Percentiles rank a stretch among this genome's conserved stretches.
Conservation (phyloP, 768 basidiomycete genomes). For the Russula vinacea region DNA sequence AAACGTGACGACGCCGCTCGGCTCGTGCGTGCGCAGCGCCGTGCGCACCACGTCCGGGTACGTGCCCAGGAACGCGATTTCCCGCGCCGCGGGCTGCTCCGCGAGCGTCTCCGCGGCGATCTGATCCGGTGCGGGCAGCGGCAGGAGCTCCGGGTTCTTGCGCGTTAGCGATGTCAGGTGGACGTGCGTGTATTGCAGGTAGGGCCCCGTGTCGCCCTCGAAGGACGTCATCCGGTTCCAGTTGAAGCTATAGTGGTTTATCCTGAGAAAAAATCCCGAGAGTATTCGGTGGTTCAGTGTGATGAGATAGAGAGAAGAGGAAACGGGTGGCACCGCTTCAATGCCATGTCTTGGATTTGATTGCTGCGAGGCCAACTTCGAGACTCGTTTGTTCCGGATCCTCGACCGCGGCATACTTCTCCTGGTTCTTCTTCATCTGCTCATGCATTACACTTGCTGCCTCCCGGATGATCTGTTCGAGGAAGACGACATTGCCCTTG, state of each 20-base stretch:
- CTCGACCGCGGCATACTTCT: conserved; percentile 84
- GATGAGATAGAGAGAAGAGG: background rate
- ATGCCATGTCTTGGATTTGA: conserved; percentile 97
- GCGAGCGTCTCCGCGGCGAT: conserved; percentile 67
- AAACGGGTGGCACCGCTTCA: conserved; percentile 65
- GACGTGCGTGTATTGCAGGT: conserved; percentile 96
- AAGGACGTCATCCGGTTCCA: conserved; percentile 94
- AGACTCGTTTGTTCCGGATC: conserved; percentile 75
- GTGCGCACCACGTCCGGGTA: conserved; percentile 91
- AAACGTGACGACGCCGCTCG: conserved; percentile 88
- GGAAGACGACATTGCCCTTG: conserved; percentile 91
- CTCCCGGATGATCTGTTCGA: conserved; percentile 89
- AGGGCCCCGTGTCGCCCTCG: conserved; percentile 93
- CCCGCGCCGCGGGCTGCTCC: conserved; percentile 69
- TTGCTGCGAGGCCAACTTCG: conserved; percentile 90
- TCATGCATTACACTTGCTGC: conserved; percentile 90
- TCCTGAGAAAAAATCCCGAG: conserved; percentile 50
- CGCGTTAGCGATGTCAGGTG: conserved; percentile 87
- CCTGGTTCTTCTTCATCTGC: conserved; percentile 94
- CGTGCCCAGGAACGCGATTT: conserved; percentile 78
- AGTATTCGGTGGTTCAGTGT: background rate
- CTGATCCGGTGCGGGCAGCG: conserved; percentile 65
- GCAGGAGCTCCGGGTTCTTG: conserved; percentile 84
- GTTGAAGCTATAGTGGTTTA: conserved; percentile 95
- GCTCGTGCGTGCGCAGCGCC: conserved; percentile 82